These are phyloP conservation scores for Cryptosporidium canis DNA, from an alignment of 169 alveolate species.

Conservation along the genomic window DNA sequence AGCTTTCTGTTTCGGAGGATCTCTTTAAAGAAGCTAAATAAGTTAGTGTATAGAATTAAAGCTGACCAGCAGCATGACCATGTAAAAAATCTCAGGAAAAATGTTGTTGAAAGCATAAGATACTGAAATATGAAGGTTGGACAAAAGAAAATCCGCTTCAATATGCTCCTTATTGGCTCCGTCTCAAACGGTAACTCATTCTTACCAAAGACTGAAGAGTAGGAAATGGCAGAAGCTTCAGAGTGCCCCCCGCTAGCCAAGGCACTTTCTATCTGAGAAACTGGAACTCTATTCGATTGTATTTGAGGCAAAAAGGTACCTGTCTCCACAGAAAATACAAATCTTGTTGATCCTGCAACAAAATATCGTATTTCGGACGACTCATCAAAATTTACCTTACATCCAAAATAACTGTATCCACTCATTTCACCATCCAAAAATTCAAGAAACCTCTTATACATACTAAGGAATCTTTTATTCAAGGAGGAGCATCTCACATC, in stretches of 20 bases:
- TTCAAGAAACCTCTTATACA: background rate
- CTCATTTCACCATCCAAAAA: constrained; percentile 1
- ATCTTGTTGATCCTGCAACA: constrained; percentile 31
- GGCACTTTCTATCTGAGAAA: background rate
- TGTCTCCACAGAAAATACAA: constrained; percentile 23
- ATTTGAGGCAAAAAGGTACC: constrained; percentile 28
- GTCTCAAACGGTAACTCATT: background rate
- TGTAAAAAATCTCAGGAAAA: constrained; percentile 23
- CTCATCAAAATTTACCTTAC: constrained; percentile 20
- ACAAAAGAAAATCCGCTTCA: background rate
- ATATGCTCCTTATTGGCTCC: background rate
- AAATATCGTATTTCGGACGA: constrained; percentile 36
- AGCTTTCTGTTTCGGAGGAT: background rate
- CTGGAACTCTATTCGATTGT: constrained; percentile 2
- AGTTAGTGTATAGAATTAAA: constrained; percentile 26
- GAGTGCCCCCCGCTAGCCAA: constrained; percentile 31
- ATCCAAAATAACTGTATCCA: background rate
- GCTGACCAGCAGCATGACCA: constrained; percentile 53
- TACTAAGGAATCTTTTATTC: background rate
- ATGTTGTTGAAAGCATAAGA: constrained; percentile 51
- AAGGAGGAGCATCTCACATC: background rate
- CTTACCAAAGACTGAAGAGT: constrained; percentile 29
- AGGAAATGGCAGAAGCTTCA: background rate
- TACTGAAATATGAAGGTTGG: constrained; percentile 38
- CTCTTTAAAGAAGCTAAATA: constrained; percentile 6